Conservation (phyloP, 805 yeast genomes). For the Teunomyces kruisii region DNA sequence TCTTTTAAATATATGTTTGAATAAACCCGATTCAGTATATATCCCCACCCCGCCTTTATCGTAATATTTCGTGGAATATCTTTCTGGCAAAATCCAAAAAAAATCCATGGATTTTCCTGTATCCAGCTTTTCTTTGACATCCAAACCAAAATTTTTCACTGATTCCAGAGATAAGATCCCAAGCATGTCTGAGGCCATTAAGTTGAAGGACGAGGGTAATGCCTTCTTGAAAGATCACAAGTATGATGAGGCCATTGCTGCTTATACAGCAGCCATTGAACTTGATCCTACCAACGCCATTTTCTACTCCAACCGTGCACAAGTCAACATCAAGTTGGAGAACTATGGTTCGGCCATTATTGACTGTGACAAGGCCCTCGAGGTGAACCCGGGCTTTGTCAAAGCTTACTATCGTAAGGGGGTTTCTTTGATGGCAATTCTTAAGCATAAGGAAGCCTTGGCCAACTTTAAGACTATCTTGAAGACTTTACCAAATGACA, state of each 20-base stretch:
- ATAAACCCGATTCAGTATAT: too few species aligned
- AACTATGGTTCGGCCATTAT: constrained; percentile 79
- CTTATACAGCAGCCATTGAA: constrained; percentile 74
- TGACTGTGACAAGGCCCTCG: constrained; percentile 76
- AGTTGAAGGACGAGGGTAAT: constrained; percentile 72
- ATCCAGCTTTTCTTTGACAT: background rate
- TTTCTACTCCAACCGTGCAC: constrained; percentile 81
- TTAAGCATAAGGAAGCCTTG: constrained; percentile 73
- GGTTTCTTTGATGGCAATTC: constrained; percentile 70
- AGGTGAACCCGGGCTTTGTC: constrained; percentile 60
- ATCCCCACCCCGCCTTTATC: too few species aligned
- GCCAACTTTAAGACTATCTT: constrained; percentile 66
- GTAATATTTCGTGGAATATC: too few species aligned
- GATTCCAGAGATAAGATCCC: background rate
- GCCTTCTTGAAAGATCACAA: constrained; percentile 63
- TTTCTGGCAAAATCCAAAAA: too few species aligned
- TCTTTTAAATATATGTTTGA: background rate
- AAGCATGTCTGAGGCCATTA: constrained; percentile 37
- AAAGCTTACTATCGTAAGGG: constrained; percentile 91
- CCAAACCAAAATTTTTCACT: background rate
- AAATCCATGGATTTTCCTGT: background rate
- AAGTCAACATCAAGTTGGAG: constrained; percentile 82
- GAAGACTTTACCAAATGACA: constrained; percentile 63
- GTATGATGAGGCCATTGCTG: constrained; percentile 61
- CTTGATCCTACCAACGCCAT: constrained; percentile 58